Evolutionary conservation across 768 basidiomycete genomes (phyloP).

Genomic region (Leucocoprinus leucothites): DNA sequence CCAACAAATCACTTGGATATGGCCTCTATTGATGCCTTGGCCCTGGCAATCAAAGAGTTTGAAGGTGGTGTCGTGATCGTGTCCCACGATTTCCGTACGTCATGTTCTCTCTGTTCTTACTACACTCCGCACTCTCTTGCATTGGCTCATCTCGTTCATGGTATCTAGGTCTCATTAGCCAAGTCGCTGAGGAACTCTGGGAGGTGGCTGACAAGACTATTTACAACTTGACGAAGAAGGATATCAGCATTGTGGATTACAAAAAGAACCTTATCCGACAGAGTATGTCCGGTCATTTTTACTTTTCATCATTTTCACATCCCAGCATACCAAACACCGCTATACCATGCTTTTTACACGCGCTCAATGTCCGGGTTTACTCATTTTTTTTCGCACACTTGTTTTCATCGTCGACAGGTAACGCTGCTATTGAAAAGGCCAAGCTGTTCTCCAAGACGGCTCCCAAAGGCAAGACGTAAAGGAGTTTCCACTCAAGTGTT

Average conservation of each 20-base stretch:
- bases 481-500: too few relatives aligned
- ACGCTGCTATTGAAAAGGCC: conserved; percentile 87
- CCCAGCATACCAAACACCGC: too few relatives aligned
- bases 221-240: conserved; percentile 85
- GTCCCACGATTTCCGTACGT: conserved; percentile 97
- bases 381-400: too few relatives aligned
- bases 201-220: conserved; percentile 96
- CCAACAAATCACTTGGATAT: conserved; percentile 98
- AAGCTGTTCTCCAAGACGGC: conserved; percentile 88
- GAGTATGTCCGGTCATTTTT: conserved; percentile 45
- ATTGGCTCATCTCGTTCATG: neutral
- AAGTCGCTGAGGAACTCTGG: conserved; percentile 99
- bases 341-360: conserved; percentile 9
- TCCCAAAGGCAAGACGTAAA: conserved; percentile 63
- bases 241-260: conserved; percentile 91
- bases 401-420: too few relatives aligned
- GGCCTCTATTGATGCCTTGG: conserved; percentile 96
- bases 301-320: too few relatives aligned
- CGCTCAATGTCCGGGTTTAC: neutral
- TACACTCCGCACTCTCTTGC: neutral
- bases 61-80: conserved; percentile 99
- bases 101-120: neutral
- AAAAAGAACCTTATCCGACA: conserved; percentile 83
- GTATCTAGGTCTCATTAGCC: conserved; percentile 25
- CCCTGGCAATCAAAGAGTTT: conserved; percentile 92